Evolutionary conservation across 768 basidiomycete species (phyloP), one percentile per base, ranked within the genome.

Genomic region (Neoboletus magnificus): DNA sequence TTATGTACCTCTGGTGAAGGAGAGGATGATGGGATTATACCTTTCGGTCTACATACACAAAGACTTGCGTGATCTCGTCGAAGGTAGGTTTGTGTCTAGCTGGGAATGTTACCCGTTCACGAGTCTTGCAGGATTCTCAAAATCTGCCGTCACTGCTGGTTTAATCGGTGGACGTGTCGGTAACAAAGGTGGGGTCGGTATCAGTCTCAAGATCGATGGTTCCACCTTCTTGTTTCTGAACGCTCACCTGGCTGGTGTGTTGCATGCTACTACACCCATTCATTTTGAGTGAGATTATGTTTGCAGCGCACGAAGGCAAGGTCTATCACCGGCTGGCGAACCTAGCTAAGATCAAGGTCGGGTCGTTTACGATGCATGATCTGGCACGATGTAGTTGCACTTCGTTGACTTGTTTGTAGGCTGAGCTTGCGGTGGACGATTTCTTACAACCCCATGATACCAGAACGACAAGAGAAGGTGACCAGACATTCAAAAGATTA

Each of bases 151-250:
- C 1, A 88, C 93, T 1, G 83, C 95, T 16, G 95, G 95, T 5
- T 75, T 97, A 23, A 91, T 96, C 27, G 92, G 92, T 3, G 95
- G 95, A 0, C 75, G 95, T 45, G 79, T 97, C 2, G 95, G 95
- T 6, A 98, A 98, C 68, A 98, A 98, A 67, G 84, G 95, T 1
- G 91, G 89, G 16, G 91, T 95, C 25, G 94, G 91, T n/a, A 87
- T 97, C 58, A 90, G 88, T 56, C 71, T 96, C 42, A 87, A 93
- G 61, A 76, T 98, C 20, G 85, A 83, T 45, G 87, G 86, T n/a
- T 86, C 83, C 23, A 88, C 91, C 0, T 78, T 97, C 43, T 76
- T 98, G 13, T 96, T 98, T 69, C 73, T 97, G 63, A 97, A 96
- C 62, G 89, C 91, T 0, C 95, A 98, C 70, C 76, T 97, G 25